These are phyloP conservation scores for Trichomonas tenax DNA, from an alignment of 208 protist species.

Conservation along the genomic window DNA sequence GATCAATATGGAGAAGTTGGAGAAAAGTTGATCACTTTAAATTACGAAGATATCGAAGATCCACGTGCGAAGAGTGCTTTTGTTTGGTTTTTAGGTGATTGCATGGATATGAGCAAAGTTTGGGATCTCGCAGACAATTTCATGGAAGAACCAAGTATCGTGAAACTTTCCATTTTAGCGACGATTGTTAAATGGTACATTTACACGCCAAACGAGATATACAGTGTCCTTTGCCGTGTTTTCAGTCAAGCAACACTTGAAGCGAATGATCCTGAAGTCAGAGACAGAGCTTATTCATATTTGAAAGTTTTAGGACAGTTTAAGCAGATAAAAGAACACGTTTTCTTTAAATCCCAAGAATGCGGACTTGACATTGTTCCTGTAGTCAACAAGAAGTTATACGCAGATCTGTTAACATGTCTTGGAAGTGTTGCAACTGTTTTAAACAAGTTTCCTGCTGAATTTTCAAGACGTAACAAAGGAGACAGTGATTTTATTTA, in stretches of 20 bases:
- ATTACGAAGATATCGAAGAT: neutral
- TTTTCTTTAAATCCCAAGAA: neutral
- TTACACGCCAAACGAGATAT: neutral
- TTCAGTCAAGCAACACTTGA: neutral
- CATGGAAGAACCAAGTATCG: neutral
- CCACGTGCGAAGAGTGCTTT: neutral
- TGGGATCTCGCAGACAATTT: neutral
- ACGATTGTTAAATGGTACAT: neutral
- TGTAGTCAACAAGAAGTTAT: neutral
- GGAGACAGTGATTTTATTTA: neutral
- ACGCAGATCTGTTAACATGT: neutral
- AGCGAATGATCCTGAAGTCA: neutral
- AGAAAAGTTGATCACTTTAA: neutral
- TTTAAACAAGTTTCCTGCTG: neutral
- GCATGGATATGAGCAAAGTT: neutral
- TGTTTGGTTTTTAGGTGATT: neutral
- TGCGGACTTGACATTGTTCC: neutral
- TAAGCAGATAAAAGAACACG: neutral
- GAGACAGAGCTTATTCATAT: neutral
- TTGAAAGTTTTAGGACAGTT: neutral
- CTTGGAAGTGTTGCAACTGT: neutral
- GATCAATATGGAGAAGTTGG: neutral
- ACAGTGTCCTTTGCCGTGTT: neutral
- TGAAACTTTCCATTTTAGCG: neutral
- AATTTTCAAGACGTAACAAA: neutral